Base-by-base conservation (phyloP, 495 filamentous ascomycete species). In the Podospora didyma region DNA sequence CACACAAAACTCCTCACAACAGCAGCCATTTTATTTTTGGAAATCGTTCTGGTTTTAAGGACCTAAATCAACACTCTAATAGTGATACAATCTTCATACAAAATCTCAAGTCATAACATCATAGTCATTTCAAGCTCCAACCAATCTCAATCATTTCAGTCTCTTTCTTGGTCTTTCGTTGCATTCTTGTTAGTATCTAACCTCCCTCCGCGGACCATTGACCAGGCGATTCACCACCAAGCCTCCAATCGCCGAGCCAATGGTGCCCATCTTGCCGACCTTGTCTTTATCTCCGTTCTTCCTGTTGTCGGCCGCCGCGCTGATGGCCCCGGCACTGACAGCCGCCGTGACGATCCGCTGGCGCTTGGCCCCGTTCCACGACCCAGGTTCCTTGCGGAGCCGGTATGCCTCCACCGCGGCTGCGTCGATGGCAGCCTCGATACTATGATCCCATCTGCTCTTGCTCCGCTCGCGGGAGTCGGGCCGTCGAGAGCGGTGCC, bases 341-440 rank as follows among this genome's bases (percentile, higher is more conserved):
- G 75, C 75, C n/a, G 73, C 75, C n/a, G 75, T 77, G 11, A 69
- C 71, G 2, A 77, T 50, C 35, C 73, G 66, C 14, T 56, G 58
- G 9, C 66, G 70, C 49, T 77, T 77, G 14, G 66, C 63, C 0
- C 72, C 67, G 23, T 51, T 65, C 75, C 75, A 77, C 2, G 60
- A 57, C 0, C 75, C 75, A 1, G 75, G 73, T 21, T 76, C 68
- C 46, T 73, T 71, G 49, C 75, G 71, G 23, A 76, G 62, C 17
- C 73, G 60, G 63, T 74, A 70, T 9, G 73, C 75, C 17, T 75
- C 72, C 7, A 75, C 57, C 3, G 72, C 73, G 7, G 69, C 75
- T 0, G 75, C 75, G 21, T 76, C 70, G 11, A 73, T 56, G 2
- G 69, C 73, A 0, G 73, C 71, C 2, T 64, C 51, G 16, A 69